Percentiles rank a stretch among this genome's conserved stretches.
Conservation (phyloP, 805 yeast species). For the Yamadazyma takamatsuzukensis region DNA sequence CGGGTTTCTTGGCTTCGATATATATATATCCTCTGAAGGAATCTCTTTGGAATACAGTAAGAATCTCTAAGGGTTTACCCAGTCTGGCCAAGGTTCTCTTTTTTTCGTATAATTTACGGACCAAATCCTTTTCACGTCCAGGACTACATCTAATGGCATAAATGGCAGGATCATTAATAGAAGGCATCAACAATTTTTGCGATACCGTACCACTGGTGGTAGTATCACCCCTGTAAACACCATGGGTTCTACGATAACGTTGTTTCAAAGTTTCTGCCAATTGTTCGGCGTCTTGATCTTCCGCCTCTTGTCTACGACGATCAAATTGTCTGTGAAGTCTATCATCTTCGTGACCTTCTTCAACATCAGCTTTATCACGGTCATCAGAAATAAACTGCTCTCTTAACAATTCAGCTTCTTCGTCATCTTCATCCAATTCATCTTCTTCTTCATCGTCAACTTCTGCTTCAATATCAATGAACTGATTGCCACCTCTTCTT, state of each 20-base stretch:
- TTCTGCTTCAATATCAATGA: constrained; percentile 97
- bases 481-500: constrained; percentile 66
- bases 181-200: constrained; percentile 88
- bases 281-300: constrained; percentile 92
- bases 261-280: constrained; percentile 90
- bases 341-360: constrained; percentile 50
- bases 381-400: constrained; percentile 82
- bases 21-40: constrained; percentile 88
- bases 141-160: constrained; percentile 94
- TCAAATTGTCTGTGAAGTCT: constrained; percentile 89
- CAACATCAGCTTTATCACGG: constrained; percentile 54
- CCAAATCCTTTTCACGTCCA: constrained; percentile 89
- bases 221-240: constrained; percentile 82
- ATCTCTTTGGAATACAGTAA: constrained; percentile 91
- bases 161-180: constrained; percentile 93
- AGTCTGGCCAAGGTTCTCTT: constrained; percentile 73
- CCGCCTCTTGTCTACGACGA: constrained; percentile 77
- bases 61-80: constrained; percentile 75
- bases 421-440: constrained; percentile 85
- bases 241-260: constrained; percentile 83
- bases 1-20: constrained; percentile 89
- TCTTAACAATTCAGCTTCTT: constrained; percentile 78
- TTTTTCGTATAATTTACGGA: constrained; percentile 78
- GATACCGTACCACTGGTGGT: constrained; percentile 64
- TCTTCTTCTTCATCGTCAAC: constrained; percentile 97